phyloP scores from a whole-genome alignment of 345 rosid species.

The Litchi chinensis region DNA sequence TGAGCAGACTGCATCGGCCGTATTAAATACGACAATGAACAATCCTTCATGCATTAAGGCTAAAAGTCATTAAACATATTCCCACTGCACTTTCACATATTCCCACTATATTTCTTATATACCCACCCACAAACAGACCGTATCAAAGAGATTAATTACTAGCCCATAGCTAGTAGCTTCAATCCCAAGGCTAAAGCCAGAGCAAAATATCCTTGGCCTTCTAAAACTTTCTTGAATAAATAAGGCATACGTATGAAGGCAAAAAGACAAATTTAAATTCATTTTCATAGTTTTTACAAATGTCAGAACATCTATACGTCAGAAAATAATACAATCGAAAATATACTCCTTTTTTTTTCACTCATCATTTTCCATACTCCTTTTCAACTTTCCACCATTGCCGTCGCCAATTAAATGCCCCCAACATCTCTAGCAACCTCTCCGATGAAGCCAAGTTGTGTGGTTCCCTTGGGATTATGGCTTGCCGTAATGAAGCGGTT shows the following conservation, averaged over 20 bases:
- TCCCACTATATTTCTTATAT: background rate
- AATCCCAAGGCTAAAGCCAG: conserved; percentile 98
- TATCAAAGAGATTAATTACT: conserved; percentile 50
- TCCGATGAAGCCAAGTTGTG: too few relatives aligned
- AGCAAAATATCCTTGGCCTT: conserved; percentile 95
- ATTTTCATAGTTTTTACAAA: too few relatives aligned
- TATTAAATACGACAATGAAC: background rate
- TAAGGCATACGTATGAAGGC: conserved; percentile 59
- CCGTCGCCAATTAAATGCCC: too few relatives aligned
- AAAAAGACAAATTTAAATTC: conserved; percentile 32
- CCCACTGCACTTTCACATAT: conserved; percentile 13
- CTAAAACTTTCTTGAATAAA: conserved; percentile 99
- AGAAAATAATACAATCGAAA: conserved; percentile 3
- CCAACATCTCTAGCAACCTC: too few relatives aligned
- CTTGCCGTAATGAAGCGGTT: too few relatives aligned
- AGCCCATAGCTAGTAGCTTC: conserved; percentile 99
- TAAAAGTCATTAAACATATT: background rate
- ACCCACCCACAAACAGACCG: conserved; percentile 13
- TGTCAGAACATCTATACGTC: conserved; percentile 3
- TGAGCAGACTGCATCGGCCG: conserved; percentile 2
- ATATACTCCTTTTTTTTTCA: background rate
- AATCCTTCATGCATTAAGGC: conserved; percentile 9
- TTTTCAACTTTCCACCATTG: too few relatives aligned
- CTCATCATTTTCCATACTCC: too few relatives aligned
- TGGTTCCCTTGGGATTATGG: too few relatives aligned